Percentiles rank a stretch among this genome's conserved stretches.
These are phyloP conservation scores for Aspergillus sp. DNA, from an alignment of 2,329 filamentous ascomycete genomes.

Conservation along the genomic window DNA sequence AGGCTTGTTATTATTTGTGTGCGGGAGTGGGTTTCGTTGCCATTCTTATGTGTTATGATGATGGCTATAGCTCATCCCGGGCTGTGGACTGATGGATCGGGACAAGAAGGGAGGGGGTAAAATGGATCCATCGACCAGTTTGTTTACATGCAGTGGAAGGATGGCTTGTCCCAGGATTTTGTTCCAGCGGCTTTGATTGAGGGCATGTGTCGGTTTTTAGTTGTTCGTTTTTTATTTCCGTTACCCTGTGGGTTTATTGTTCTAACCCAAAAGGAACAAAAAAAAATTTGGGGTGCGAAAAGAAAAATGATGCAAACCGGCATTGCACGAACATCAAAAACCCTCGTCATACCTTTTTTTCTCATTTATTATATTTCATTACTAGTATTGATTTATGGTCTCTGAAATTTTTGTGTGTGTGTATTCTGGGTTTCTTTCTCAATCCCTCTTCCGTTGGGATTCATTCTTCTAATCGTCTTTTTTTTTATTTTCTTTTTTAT, in stretches of 20 bases:
- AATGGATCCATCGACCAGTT: conserved; percentile 5
- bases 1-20: conserved; percentile 1
- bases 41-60: conserved; percentile 5
- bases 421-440: background rate
- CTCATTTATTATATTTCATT: conserved; percentile 1
- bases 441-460: background rate
- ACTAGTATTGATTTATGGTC: background rate
- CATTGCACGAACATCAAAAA: conserved; percentile 5
- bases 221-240: conserved; percentile 4
- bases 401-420: conserved; percentile 7
- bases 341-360: conserved; percentile 6
- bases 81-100: conserved; percentile 9
- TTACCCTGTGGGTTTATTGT: conserved; percentile 2
- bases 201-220: background rate
- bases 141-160: conserved; percentile 6
- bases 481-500: background rate
- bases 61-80: background rate
- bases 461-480: background rate
- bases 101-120: background rate
- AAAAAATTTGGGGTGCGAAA: conserved; percentile 6
- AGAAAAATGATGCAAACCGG: conserved; percentile 4
- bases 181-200: background rate
- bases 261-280: conserved; percentile 2
- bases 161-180: conserved; percentile 1
- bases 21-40: conserved; percentile 2